Base-by-base conservation (phyloP, 1,284 basidiomycete species). In the Pseudozyma flocculosa region DNA sequence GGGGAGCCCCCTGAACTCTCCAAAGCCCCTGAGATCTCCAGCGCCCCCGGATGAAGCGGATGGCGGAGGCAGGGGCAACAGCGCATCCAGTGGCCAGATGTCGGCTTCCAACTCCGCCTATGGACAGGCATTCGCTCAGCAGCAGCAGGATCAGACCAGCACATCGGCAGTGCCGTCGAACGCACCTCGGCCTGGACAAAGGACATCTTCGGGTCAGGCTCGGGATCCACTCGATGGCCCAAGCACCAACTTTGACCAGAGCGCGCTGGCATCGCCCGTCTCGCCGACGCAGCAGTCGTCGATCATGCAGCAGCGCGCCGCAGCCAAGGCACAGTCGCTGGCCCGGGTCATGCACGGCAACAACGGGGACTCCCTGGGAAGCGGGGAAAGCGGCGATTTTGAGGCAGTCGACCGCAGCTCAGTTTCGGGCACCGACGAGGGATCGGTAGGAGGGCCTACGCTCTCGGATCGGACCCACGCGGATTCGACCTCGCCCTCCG, bases 301-400 rank as follows among this genome's bases (percentile, higher is more conserved):
- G 26, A 71, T 72, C 45, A 73, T 73, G 57, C 63, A 70, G 45
- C 70, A 72, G 46, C 53, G 70, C 15, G 69, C 69, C 1, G 67
- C 69, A 19, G 57, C 66, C 2, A 54, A 61, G 26, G 66, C 66
- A 4, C 65, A 71, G 24, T 54, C 54, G 32, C 42, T 61, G 29
- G 54, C 54, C 4, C 48, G 48, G 18, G 50, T 43, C 34, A 47
- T 38, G 3, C 40, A 43, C 2, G 26, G n/a, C 17, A 43, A 54
- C 19, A 48, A 45, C 23, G 22, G 43, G 9, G 64, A 57, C 29
- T 50, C 54, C 14, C 26, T 46, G 22, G 54, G 39, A 26, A 58
- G 65, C 45, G 36, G 49, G 19, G 62, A 61, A 22, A 58, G 53
- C 45, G 48, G 46, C 23, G 59, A 67, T 15, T 65, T 61, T 24